A percentile compares a stretch with the other conserved stretches of the same genome.
These are phyloP conservation scores for Macrophomina phaseolina DNA, from an alignment of 2,329 filamentous ascomycete species.

Conservation along the genomic window DNA sequence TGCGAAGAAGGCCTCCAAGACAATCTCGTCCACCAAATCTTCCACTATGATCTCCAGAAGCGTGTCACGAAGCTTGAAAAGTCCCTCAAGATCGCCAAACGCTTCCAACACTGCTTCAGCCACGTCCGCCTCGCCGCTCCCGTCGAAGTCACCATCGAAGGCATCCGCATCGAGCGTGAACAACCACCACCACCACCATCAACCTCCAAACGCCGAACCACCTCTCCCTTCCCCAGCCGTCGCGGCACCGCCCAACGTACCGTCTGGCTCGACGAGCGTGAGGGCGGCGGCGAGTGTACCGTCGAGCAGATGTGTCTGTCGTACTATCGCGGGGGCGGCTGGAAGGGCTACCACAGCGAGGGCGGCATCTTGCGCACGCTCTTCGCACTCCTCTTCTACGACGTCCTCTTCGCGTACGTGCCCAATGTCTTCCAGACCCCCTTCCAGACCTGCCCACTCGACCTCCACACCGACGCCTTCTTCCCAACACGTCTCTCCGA, in stretches of 20 bases:
- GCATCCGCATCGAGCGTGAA: constrained; percentile 75
- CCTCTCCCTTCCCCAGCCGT: constrained; percentile 33
- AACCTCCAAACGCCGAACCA: constrained; percentile 18
- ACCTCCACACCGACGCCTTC: constrained; percentile 92
- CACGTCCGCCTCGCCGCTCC: constrained; percentile 81
- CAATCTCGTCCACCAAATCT: constrained; percentile 85
- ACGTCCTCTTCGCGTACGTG: constrained; percentile 89
- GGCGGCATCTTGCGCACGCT: constrained; percentile 91
- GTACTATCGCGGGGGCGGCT: constrained; percentile 80
- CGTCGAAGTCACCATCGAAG: constrained; percentile 74
- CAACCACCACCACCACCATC: constrained; percentile 37
- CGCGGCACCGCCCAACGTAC: constrained; percentile 68
- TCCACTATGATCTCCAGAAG: constrained; percentile 94
- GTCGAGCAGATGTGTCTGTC: constrained; percentile 95
- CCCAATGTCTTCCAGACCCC: constrained; percentile 97
- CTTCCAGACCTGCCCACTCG: constrained; percentile 91
- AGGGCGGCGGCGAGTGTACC: constrained; percentile 74
- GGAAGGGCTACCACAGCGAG: constrained; percentile 95
- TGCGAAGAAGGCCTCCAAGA: constrained; percentile 90
- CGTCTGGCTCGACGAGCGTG: constrained; percentile 74
- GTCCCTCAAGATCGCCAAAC: constrained; percentile 78
- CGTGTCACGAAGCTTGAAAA: constrained; percentile 90
- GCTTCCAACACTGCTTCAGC: constrained; percentile 90
- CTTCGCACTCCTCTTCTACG: constrained; percentile 83
- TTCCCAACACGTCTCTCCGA: constrained; percentile 84